Evolutionary conservation across 345 rosid genomes (phyloP), one percentile per base, ranked within the genome.

Genomic region (Pistacia vera): DNA sequence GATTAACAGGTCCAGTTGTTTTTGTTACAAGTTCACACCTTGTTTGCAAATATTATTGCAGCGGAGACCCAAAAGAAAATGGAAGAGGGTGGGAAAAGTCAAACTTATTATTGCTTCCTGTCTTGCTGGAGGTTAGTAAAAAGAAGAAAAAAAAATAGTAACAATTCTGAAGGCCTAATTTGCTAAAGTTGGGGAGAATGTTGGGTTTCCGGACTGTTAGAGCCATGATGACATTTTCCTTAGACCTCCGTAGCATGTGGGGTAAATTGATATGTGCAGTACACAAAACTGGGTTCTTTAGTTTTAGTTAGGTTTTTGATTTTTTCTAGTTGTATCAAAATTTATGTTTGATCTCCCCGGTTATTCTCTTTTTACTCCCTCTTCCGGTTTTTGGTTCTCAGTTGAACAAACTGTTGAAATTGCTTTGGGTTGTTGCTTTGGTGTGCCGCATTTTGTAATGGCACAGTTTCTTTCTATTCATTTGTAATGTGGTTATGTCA

Each of bases 401-500:
- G 41, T 70, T 9, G 64, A 78, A 18, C 77, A 78, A 22, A 60
- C 36, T 46, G 55, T 78, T 66, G 33, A 54, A 73, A 61, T 25
- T 73, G 49, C 51, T 61, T 52, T 38, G 4, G 63, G 4, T 76
- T 51, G 63, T 58, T 22, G 66, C 44, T 52, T 60, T 60, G 75
- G 73, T 77, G 76, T 77, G 81, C 84, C 70, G 28, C 61, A 70
- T 74, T 81, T 75, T 78, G 81, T 66, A 70, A 75, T 61, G 84
- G 84, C 77, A 73, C 70, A 1, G 41, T 70, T 8, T 0, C 73
- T 63, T 68, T 41, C 36, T 5, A 68, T 77, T 78, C 70, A 70
- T 60, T 74, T 74, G 64, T 77, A 68, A 44, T 36, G 41, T 75
- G 73, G 54, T 75, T 71, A 38, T 12, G 75, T 46, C 28, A 51